Percentiles rank a stretch among this genome's conserved stretches.
These are phyloP conservation scores for Trametes villosa DNA, from an alignment of 768 basidiomycete genomes.

Conservation along the genomic window DNA sequence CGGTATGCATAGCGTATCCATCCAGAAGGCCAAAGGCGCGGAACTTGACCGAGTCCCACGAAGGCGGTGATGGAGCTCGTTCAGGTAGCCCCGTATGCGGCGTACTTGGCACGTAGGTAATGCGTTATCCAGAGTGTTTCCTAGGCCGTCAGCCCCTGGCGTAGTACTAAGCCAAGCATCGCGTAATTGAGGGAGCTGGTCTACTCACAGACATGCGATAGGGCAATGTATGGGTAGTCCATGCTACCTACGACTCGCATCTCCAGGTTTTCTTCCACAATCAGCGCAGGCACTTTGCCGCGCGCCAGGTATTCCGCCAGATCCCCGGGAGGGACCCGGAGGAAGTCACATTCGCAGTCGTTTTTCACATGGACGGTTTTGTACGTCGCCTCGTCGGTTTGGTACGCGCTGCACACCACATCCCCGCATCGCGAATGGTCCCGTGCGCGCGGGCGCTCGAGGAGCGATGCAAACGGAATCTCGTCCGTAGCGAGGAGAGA, in stretches of 20 bases:
- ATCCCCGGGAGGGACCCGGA: background rate
- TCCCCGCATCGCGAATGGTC: conserved; percentile 1
- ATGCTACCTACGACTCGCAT: background rate
- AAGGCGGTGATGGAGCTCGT: background rate
- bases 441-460: conserved; percentile 1
- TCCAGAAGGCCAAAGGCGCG: conserved; percentile 1
- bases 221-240: conserved; percentile 4
- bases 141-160: conserved; percentile 13
- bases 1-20: conserved; percentile 12
- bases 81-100: background rate
- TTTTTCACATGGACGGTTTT: background rate
- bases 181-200: background rate
- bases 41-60: background rate
- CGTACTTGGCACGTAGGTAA: conserved; percentile 7
- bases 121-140: conserved; percentile 3
- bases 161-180: background rate
- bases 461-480: background rate
- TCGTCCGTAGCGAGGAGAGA: background rate
- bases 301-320: background rate
- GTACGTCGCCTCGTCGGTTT: conserved; percentile 12
- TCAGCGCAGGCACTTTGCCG: background rate
- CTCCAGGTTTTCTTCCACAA: background rate
- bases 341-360: background rate
- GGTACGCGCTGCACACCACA: conserved; percentile 4
- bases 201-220: conserved; percentile 7